These are phyloP conservation scores for Cyberlindnera maritima DNA, from an alignment of 805 yeast species.

Conservation along the genomic window DNA sequence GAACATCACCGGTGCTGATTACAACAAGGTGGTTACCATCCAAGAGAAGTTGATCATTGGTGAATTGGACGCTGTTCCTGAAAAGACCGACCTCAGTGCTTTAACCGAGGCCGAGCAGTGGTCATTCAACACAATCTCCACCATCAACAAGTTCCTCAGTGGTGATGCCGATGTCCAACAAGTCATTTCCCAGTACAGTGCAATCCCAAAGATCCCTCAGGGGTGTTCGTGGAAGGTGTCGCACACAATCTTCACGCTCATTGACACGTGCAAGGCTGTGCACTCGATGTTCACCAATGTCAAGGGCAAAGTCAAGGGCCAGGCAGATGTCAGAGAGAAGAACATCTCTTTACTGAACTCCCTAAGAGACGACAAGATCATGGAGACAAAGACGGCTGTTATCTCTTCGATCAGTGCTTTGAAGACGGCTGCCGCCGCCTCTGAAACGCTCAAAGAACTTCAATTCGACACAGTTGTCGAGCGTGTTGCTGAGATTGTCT, in stretches of 20 bases:
- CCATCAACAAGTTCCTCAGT: conserved; percentile 8
- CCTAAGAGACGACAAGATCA: conserved; percentile 20
- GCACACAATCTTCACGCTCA: conserved; percentile 15
- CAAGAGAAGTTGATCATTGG: conserved; percentile 19
- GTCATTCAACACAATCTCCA: conserved; percentile 18
- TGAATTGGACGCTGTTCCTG: not conserved
- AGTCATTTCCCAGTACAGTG: conserved; percentile 5
- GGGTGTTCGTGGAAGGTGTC: conserved; percentile 21
- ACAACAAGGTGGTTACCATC: conserved; percentile 14
- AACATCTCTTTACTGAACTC: conserved; percentile 14
- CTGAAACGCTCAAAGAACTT: conserved; percentile 12
- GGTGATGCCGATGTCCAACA: not conserved
- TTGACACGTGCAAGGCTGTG: conserved; percentile 22
- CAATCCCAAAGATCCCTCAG: conserved; percentile 14
- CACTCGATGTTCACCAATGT: conserved; percentile 14
- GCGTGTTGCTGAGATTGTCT: conserved; percentile 19
- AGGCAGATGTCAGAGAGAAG: conserved; percentile 19
- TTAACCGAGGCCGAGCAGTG: conserved; percentile 23
- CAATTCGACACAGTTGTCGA: conserved; percentile 11
- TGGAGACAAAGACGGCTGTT: conserved; percentile 9
- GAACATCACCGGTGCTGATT: conserved; percentile 12
- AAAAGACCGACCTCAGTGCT: conserved; percentile 8
- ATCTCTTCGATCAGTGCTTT: not conserved
- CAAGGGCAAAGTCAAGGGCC: conserved; percentile 1
- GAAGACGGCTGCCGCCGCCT: conserved; percentile 1